A percentile compares a stretch with the other conserved stretches of the same genome.
Evolutionary conservation across 139 green algal genomes (phyloP).

Genomic region (Coelastrella sp.): DNA sequence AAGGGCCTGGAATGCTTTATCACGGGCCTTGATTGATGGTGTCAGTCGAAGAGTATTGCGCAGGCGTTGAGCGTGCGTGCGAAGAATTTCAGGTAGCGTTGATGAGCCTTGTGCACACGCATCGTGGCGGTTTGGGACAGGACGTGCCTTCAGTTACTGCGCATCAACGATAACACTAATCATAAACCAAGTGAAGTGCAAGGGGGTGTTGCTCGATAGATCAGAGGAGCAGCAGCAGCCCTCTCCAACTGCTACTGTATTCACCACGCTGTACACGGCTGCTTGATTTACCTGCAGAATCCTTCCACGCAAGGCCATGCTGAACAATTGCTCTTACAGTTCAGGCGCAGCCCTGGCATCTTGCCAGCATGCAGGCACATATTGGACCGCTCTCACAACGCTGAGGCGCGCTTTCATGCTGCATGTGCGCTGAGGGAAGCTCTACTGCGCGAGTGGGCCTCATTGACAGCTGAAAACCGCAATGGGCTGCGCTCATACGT

Average conservation of each 20-base stretch:
- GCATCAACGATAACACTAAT: not conserved
- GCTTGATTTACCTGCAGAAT: slow-evolving; percentile 33
- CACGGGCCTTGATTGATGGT: not conserved
- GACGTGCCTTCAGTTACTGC: not conserved
- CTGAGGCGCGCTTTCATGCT: slow-evolving; percentile 69
- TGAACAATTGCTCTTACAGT: slow-evolving; percentile 70
- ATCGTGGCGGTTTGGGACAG: not conserved
- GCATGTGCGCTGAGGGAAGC: slow-evolving; percentile 69
- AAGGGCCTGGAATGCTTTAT: too few species aligned
- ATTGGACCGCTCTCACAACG: slow-evolving; percentile 55
- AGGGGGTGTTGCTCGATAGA: too few species aligned
- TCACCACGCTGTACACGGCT: not conserved
- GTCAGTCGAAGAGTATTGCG: slow-evolving; percentile 1
- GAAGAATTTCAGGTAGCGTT: slow-evolving; percentile 53
- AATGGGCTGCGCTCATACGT: slow-evolving; percentile 62
- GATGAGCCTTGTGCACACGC: not conserved
- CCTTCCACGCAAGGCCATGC: slow-evolving; percentile 45
- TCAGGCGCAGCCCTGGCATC: slow-evolving; percentile 55
- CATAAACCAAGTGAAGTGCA: too few species aligned
- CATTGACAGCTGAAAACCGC: slow-evolving; percentile 31
- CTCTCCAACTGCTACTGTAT: not conserved
- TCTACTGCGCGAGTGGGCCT: slow-evolving; percentile 70
- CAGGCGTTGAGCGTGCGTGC: slow-evolving; percentile 62
- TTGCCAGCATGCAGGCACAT: slow-evolving; percentile 70
- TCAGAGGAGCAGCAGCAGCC: too few species aligned